phyloP scores from a whole-genome alignment of 352 stramenopile species.

The Thraustotheca clavata region DNA sequence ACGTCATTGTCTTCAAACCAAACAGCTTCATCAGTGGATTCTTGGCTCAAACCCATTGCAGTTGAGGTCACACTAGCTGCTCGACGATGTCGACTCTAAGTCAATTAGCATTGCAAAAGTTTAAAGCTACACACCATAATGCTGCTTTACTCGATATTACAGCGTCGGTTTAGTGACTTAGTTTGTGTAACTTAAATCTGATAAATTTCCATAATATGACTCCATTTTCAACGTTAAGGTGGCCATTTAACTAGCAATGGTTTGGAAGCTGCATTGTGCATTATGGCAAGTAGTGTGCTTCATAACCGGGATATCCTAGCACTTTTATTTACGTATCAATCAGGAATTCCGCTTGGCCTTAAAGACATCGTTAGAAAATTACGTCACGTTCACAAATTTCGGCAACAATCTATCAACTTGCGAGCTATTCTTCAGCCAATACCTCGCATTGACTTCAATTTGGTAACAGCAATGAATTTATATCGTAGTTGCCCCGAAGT shows the following conservation, averaged over 20 bases:
- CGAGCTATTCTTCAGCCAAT: not conserved
- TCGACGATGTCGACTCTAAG: not conserved
- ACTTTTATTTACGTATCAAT: too few species aligned
- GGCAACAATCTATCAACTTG: not conserved
- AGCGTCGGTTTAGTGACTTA: not conserved
- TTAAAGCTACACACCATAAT: not conserved
- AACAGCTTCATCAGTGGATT: not conserved
- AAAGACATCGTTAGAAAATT: too few species aligned
- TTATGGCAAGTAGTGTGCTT: too few species aligned
- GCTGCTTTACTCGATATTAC: not conserved
- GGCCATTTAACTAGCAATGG: not conserved
- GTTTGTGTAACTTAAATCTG: not conserved
- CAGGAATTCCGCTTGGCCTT: too few species aligned
- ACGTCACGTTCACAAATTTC: too few species aligned
- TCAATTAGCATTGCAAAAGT: not conserved
- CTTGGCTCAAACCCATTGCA: not conserved
- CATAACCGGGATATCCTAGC: too few species aligned
- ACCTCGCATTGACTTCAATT: not conserved
- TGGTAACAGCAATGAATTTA: too few species aligned
- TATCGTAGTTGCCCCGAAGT: too few species aligned
- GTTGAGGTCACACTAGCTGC: not conserved
- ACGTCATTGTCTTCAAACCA: slow-evolving; percentile 4
- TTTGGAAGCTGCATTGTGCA: not conserved
- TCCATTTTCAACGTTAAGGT: not conserved
- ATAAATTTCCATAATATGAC: not conserved